These are phyloP conservation scores for Pseudocercospora pini-densiflorae DNA, from an alignment of 2,329 filamentous ascomycete genomes.

Conservation along the genomic window DNA sequence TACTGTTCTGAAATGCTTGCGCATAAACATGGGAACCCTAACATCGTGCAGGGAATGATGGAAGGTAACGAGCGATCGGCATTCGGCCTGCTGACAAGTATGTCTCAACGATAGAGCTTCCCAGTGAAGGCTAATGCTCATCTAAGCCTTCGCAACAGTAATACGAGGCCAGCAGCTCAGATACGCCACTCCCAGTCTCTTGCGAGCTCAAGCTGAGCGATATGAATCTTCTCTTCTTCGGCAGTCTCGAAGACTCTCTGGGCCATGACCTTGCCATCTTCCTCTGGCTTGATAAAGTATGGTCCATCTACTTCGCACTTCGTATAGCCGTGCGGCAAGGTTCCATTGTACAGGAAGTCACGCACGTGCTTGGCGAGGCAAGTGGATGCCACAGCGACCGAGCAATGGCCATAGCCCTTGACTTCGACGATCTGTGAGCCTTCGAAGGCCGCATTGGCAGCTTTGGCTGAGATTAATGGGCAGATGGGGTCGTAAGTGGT, in stretches of 20 bases:
- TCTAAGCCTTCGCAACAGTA: background rate
- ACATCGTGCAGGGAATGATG: background rate
- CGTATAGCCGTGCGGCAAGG: conserved; percentile 24
- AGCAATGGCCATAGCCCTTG: conserved; percentile 30
- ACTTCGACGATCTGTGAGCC: conserved; percentile 28
- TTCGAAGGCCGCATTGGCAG: conserved; percentile 23
- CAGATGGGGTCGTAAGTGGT: conserved; percentile 32
- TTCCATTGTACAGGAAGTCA: conserved; percentile 28
- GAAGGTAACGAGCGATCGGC: background rate
- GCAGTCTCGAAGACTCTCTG: conserved; percentile 22
- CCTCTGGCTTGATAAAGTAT: conserved; percentile 31
- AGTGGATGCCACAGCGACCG: conserved; percentile 27
- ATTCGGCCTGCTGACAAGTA: background rate
- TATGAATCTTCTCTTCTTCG: conserved; percentile 26
- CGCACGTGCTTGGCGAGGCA: conserved; percentile 29
- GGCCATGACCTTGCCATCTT: conserved; percentile 27
- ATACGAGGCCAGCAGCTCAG: background rate
- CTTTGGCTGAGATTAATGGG: conserved; percentile 27
- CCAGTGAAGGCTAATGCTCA: background rate
- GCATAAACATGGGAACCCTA: no score
- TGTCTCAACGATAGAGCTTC: background rate
- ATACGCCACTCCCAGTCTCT: conserved; percentile 26
- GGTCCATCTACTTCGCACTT: conserved; percentile 30
- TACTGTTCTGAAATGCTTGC: no score
- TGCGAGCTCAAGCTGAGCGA: conserved; percentile 30